Evolutionary conservation across 495 filamentous ascomycete species (phyloP), one percentile per base, ranked within the genome.

Genomic region (Lasiosphaeria hispida): DNA sequence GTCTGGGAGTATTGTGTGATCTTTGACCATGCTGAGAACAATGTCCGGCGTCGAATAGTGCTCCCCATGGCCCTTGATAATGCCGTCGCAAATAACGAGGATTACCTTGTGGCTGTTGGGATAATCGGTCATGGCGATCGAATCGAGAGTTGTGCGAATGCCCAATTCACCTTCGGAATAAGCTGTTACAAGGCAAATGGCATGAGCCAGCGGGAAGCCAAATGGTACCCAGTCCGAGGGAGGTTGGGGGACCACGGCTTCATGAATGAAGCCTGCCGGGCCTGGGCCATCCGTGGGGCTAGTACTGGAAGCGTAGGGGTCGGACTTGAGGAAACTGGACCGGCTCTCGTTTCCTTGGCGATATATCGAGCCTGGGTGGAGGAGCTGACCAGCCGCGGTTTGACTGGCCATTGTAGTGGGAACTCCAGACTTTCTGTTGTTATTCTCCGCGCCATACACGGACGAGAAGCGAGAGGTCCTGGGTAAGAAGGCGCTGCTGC

Each of bases 81-180:
- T 83, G 69, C 95, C 95, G 69, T 99, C 95, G 75, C 95, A 97
- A 61, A 99, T 88, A 58, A 97, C 90, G 40, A 99, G 77, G 63
- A 99, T 91, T 14, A 89, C 83, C 71, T 97, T 99, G 78, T 99
- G 95, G 71, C 92, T 96, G 79, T 97, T 97, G 7, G 95, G 95
- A 63, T 97, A 99, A 68, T 99, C 95, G 8, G 95, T 99, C 77
- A 90, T 93, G 30, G 92, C 94, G 71, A 99, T 86, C 0, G 95
- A 97, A 72, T 99, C 92, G 15, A 99, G 73, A 4, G 95, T 99
- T 10, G 93, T 95, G 17, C 95, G 86, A 48, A 99, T 80, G 63
- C 92, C 95, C 19, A 94, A 84, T 65, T 91, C 90, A 35, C 95
- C 94, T 75, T 99, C 95, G 0, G 95, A 99, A 69, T 99, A 99